phyloP scores from a whole-genome alignment of 2,329 filamentous ascomycete species.

The Helotiales sp. region DNA sequence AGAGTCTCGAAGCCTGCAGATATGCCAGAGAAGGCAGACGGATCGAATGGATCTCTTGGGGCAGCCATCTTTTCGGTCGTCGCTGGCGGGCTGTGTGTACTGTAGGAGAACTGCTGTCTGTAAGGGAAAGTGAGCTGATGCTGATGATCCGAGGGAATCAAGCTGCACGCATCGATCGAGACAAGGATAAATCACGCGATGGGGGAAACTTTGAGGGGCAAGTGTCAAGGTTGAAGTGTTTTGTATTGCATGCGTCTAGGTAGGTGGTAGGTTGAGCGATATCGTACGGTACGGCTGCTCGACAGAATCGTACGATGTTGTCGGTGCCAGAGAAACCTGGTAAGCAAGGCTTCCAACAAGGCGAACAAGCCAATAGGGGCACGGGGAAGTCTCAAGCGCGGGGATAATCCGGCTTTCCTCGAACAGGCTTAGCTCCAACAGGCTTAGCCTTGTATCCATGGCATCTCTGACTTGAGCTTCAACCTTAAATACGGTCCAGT shows the following conservation, averaged over 20 bases:
- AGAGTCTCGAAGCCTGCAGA: conserved; percentile 33
- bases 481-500: no score
- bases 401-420: not conserved
- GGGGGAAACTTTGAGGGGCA: not conserved
- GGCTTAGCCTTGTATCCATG: not conserved
- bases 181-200: conserved; percentile 24
- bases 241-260: conserved; percentile 17
- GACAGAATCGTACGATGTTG: conserved; percentile 14
- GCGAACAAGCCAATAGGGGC: not conserved
- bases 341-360: no score
- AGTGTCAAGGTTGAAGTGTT: conserved; percentile 7
- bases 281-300: conserved; percentile 13
- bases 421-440: not conserved
- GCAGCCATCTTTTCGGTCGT: conserved; percentile 26
- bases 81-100: not conserved
- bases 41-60: conserved; percentile 34
- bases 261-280: conserved; percentile 10
- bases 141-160: not conserved
- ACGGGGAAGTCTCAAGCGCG: not conserved
- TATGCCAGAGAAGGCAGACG: conserved; percentile 36
- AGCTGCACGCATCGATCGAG: conserved; percentile 9
- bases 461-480: not conserved
- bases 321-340: not conserved
- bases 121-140: conserved; percentile 13
- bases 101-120: not conserved